Conservation (phyloP, 176 grass and related monocot species). For the sorghum (Sorghum bicolor) region Sorghum_bicolor_NCBIv3 NC_012870.2:69065501-69066000, state of each 20-base stretch:
- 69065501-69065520: not conserved
- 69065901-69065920: slow-evolving; percentile 39
- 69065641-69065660: slow-evolving; percentile 82
- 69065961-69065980: slow-evolving; percentile 57
- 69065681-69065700: slow-evolving; percentile 68
- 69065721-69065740: slow-evolving; percentile 8
- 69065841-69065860: slow-evolving; percentile 16
- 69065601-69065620: slow-evolving; percentile 89
- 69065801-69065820: slow-evolving; percentile 19
- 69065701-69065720: slow-evolving; percentile 48
- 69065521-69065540: not conserved
- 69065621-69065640: slow-evolving; percentile 78
- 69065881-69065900: slow-evolving; percentile 35
- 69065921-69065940: slow-evolving; percentile 37
- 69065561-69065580: slow-evolving; percentile 60
- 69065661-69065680: slow-evolving; percentile 65
- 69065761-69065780: slow-evolving; percentile 67
- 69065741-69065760: slow-evolving; percentile 5
- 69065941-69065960: slow-evolving; percentile 31
- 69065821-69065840: not conserved
- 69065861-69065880: slow-evolving; percentile 46
- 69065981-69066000: slow-evolving; percentile 74
- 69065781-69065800: slow-evolving; percentile 78
- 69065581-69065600: slow-evolving; percentile 58
- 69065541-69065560: not conserved